Evolutionary conservation across 2,329 filamentous ascomycete species (phyloP).

Genomic region (Nemania abortiva): DNA sequence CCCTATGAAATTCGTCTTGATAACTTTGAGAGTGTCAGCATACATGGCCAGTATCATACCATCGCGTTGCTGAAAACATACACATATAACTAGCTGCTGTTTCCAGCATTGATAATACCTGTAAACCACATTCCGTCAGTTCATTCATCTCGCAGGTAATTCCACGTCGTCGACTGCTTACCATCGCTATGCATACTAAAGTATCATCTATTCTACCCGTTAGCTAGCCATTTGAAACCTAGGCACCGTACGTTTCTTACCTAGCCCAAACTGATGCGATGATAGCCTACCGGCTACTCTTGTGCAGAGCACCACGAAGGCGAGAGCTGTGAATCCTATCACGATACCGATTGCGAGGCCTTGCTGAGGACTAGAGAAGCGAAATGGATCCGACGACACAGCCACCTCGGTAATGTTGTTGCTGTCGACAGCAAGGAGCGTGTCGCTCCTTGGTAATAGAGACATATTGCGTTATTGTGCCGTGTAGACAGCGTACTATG

Average conservation of each 20-base stretch:
- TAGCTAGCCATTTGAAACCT: constrained; percentile 19
- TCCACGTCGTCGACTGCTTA: constrained; percentile 23
- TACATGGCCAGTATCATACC: neutral
- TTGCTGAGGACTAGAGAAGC: constrained; percentile 37
- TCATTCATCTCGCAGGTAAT: constrained; percentile 8
- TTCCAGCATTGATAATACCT: constrained; percentile 43
- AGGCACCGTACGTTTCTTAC: constrained; percentile 26
- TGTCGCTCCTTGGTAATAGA: constrained; percentile 9
- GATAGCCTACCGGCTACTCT: constrained; percentile 42
- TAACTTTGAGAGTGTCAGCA: constrained; percentile 37
- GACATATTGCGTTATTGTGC: constrained; percentile 26
- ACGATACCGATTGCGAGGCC: constrained; percentile 38
- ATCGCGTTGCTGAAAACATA: constrained; percentile 23
- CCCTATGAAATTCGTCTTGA: constrained; percentile 44
- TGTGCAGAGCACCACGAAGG: constrained; percentile 40
- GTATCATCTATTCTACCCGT: constrained; percentile 39
- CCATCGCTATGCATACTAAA: constrained; percentile 44
- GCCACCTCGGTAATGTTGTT: constrained; percentile 26
- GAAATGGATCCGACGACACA: constrained; percentile 35
- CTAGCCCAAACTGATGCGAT: constrained; percentile 42
- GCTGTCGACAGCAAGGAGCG: constrained; percentile 10
- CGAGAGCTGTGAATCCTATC: constrained; percentile 40
- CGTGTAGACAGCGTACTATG: constrained; percentile 13
- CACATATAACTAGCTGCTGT: constrained; percentile 46
- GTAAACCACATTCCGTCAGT: neutral